A percentile compares a stretch with the other conserved stretches of the same genome.
Conservation (phyloP, 1,139 yeast genomes). For the Trichomonascaceae sp. region DNA sequence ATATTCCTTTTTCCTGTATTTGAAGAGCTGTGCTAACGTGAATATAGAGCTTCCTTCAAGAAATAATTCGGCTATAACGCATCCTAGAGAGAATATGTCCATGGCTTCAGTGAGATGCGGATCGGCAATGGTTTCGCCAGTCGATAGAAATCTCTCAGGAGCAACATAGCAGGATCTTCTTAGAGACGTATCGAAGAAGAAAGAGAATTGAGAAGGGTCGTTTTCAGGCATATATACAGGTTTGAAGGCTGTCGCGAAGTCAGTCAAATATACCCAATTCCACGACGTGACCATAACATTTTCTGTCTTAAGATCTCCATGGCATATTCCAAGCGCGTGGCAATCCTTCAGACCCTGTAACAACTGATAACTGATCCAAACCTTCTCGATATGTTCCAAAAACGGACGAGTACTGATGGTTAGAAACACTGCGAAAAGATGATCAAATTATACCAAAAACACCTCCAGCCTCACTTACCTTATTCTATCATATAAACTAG, state of each 20-base stretch:
- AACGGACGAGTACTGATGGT: constrained; percentile 69
- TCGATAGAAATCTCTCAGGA: constrained; percentile 72
- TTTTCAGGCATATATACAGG: constrained; percentile 87
- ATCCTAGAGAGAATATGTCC: constrained; percentile 90
- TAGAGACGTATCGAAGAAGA: constrained; percentile 85
- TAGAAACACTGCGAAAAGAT: neutral
- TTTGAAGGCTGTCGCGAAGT: constrained; percentile 69
- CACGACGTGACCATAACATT: constrained; percentile 82
- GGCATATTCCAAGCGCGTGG: constrained; percentile 58
- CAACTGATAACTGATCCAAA: constrained; percentile 79
- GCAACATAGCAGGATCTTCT: constrained; percentile 87
- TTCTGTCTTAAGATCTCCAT: constrained; percentile 91
- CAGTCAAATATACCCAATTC: constrained; percentile 80
- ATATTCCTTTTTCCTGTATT: constrained; percentile 66
- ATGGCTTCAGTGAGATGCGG: constrained; percentile 53
- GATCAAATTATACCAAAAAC: neutral
- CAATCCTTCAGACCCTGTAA: constrained; percentile 54
- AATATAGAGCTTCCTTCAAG: constrained; percentile 83
- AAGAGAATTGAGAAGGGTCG: constrained; percentile 90
- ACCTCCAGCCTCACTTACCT: constrained; percentile 28
- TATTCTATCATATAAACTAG: constrained; percentile 77
- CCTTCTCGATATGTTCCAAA: constrained; percentile 70
- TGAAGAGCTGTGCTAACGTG: constrained; percentile 78
- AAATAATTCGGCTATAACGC: constrained; percentile 86
- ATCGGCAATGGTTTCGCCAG: constrained; percentile 21